Evolutionary conservation across 2,329 filamentous ascomycete genomes (phyloP).

Genomic region (Aspergillus aculeatus): DNA sequence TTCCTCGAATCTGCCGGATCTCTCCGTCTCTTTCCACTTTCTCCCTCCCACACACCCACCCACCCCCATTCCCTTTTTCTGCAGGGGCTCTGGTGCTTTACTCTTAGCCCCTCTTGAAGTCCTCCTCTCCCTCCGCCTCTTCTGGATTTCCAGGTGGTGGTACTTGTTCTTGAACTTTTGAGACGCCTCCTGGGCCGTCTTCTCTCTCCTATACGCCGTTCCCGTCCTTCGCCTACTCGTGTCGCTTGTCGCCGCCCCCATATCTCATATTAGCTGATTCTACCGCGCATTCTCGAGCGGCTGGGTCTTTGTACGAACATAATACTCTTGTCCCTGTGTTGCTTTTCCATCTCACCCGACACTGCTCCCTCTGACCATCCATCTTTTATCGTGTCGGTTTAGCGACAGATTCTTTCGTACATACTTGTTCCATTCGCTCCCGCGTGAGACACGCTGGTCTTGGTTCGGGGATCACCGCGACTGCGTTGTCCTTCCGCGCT

Average conservation of each 20-base stretch:
- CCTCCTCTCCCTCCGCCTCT: conserved; percentile 6
- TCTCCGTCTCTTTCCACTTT: conserved; percentile 16
- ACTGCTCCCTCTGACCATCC: not conserved
- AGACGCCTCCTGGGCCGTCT: not conserved
- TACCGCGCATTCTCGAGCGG: conserved; percentile 21
- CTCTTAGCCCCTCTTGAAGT: conserved; percentile 10
- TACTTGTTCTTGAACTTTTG: conserved; percentile 10
- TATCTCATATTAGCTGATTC: conserved; percentile 14
- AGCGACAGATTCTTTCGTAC: conserved; percentile 13
- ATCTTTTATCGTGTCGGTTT: not conserved
- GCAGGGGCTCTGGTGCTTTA: conserved; percentile 10
- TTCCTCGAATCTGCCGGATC: conserved; percentile 16
- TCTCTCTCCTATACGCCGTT: conserved; percentile 21
- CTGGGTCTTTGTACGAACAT: conserved; percentile 14
- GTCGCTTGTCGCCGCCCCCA: conserved; percentile 21
- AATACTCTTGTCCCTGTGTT: conserved; percentile 11
- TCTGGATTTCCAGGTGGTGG: conserved; percentile 4
- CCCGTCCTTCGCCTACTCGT: conserved; percentile 19
- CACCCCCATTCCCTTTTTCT: conserved; percentile 9
- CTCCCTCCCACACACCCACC: not conserved
- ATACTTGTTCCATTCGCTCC: conserved; percentile 15
- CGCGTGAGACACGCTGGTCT: conserved; percentile 16
- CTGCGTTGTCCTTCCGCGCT: conserved; percentile 10
- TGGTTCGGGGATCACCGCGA: conserved; percentile 8
- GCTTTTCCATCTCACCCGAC: conserved; percentile 5